Base-by-base conservation (phyloP, 148 eudicot genomes). In the Vaccinium myrtillus region DNA sequence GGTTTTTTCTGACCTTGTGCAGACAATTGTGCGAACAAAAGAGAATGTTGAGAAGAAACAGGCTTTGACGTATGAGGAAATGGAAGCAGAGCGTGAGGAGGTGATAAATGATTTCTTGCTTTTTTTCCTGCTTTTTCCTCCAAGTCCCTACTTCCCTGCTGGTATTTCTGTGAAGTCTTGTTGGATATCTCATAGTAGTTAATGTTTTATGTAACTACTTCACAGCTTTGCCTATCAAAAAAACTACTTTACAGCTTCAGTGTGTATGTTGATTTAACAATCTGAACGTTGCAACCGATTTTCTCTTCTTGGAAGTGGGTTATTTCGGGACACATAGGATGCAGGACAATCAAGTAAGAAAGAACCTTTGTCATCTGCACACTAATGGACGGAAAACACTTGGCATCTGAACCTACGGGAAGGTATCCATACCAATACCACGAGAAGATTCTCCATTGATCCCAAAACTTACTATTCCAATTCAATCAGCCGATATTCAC, bases 21-120 rank as follows among this genome's bases (percentile, higher is more conserved):
- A 97, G 99, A 97, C 89, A 78, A 95, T 97, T 74, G 82, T 86
- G 75, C 90, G 96, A 32, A 97, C 99, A 46, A 95, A 91, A 87
- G 99, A 95, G 88, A 97, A 97, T 82, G 85, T 90, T 82, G 96
- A 85, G 92, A 97, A 95, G 94, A 97, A 97, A 85, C 99, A 97
- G 85, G 98, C 98, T 84, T 87, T 95, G 92, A 93, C 96, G 2
- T 90, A 84, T 9, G 96, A 91, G 46, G 99, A 97, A 88, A 87
- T 93, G 87, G 91, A 84, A 82, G 84, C 89, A 46, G 98, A 95
- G 86, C 93, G 90, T 36, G 95, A 92, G 83, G 99, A 97, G 92
- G 99, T 95, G 69, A 80, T 21, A 65, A 55, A 10, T 53, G 39
- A 50, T 75, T 71, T 30, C 49, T 36, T 50, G 36, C 18, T 13